Conservation (phyloP, 2,329 filamentous ascomycete genomes). For the Neospermospora avenae region DNA sequence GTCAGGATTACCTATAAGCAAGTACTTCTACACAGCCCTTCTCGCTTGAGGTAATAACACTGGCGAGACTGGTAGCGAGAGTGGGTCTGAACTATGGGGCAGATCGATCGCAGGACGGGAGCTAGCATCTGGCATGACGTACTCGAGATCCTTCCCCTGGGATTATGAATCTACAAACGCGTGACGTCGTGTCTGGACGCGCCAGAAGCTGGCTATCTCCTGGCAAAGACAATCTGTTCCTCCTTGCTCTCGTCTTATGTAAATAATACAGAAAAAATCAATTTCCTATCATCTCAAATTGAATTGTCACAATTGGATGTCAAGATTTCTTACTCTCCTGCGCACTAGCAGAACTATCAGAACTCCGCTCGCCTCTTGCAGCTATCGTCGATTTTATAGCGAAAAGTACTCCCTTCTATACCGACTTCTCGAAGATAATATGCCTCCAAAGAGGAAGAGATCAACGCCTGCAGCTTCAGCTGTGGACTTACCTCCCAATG, state of each 20-base stretch:
- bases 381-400: neutral
- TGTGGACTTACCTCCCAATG: neutral
- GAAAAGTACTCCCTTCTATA: neutral
- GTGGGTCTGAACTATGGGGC: too few species aligned
- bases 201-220: neutral
- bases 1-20: too few species aligned
- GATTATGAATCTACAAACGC: too few species aligned
- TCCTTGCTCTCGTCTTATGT: too few species aligned
- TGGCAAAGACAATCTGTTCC: too few species aligned
- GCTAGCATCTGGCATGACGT: constrained; percentile 8
- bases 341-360: constrained; percentile 11
- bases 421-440: constrained; percentile 4
- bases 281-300: neutral
- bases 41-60: too few species aligned
- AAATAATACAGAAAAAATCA: neutral
- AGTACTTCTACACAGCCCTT: too few species aligned
- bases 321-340: constrained; percentile 10
- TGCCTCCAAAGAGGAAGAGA: constrained; percentile 34
- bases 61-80: too few species aligned
- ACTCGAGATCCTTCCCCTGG: neutral
- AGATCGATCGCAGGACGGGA: too few species aligned
- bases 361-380: neutral
- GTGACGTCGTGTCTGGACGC: constrained; percentile 14
- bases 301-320: constrained; percentile 10
- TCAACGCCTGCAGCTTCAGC: constrained; percentile 19